These are phyloP conservation scores for Kodamaea hsintzibuensis DNA, from an alignment of 805 yeast species.

Conservation along the genomic window DNA sequence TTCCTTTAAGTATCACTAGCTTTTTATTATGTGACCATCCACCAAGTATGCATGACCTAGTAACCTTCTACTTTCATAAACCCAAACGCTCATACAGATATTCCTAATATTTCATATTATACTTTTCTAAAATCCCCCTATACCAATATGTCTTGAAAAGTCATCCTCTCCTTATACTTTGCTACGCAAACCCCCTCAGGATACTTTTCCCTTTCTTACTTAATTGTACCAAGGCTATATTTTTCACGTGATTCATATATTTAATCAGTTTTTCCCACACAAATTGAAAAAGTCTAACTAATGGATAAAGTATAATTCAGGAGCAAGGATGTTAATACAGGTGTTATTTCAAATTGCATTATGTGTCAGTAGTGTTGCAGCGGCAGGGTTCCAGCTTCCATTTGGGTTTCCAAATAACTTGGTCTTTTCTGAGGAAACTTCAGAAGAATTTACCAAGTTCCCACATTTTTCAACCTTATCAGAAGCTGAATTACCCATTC, in stretches of 20 bases:
- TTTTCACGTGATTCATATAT: not conserved
- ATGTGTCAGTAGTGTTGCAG: constrained; percentile 1
- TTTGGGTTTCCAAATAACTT: not conserved
- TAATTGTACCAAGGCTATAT: not conserved
- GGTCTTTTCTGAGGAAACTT: not conserved
- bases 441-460: not conserved
- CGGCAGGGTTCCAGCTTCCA: constrained; percentile 7
- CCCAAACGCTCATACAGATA: not conserved
- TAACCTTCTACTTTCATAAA: not conserved
- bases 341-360: not conserved
- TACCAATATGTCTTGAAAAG: not conserved
- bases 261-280: not conserved
- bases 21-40: not conserved
- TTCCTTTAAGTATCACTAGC: not conserved
- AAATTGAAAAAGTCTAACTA: not conserved
- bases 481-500: constrained; percentile 35
- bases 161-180: not conserved
- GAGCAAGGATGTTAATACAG: not conserved
- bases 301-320: not conserved
- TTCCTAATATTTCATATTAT: too few relatives aligned
- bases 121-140: not conserved
- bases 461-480: constrained; percentile 34
- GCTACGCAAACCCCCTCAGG: not conserved
- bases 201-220: not conserved
- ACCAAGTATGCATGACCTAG: not conserved